phyloP scores from a whole-genome alignment of 257 asterid species.

The Ehretia macrophylla region DNA sequence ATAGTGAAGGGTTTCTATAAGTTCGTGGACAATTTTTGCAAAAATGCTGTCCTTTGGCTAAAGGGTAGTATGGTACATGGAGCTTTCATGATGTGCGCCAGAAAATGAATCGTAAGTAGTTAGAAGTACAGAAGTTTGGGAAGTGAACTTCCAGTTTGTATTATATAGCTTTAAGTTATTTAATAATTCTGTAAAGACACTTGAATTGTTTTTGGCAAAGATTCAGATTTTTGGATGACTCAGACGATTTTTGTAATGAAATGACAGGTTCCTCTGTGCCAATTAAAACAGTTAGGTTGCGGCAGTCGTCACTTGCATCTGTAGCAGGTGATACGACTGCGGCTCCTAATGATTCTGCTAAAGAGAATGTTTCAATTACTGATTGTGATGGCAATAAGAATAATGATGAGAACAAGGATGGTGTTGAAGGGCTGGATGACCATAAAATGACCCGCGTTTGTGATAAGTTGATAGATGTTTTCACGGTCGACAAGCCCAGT shows the following conservation, averaged over 20 bases:
- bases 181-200: too few species aligned
- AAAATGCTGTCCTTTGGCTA: too few species aligned
- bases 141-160: too few species aligned
- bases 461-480: conserved; percentile 75
- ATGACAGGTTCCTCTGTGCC: conserved; percentile 34
- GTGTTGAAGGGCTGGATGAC: conserved; percentile 41
- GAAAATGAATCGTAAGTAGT: too few species aligned
- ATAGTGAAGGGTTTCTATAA: too few species aligned
- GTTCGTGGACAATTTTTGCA: too few species aligned
- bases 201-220: too few species aligned
- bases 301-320: conserved; percentile 22
- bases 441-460: conserved; percentile 63
- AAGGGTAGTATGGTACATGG: too few species aligned
- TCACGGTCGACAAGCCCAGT: conserved; percentile 83
- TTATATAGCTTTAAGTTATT: background rate
- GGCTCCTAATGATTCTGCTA: conserved; percentile 25
- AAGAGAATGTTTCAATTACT: conserved; percentile 24
- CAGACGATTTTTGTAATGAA: background rate
- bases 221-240: too few species aligned
- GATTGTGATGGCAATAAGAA: conserved; percentile 23
- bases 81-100: too few species aligned
- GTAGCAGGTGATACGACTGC: conserved; percentile 39
- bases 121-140: too few species aligned
- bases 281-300: conserved; percentile 19
- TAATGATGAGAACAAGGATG: conserved; percentile 24